Percentiles rank a stretch among this genome's conserved stretches.
Conservation (phyloP, 495 filamentous ascomycete species). For the Trichoderma asperelloides region DNA sequence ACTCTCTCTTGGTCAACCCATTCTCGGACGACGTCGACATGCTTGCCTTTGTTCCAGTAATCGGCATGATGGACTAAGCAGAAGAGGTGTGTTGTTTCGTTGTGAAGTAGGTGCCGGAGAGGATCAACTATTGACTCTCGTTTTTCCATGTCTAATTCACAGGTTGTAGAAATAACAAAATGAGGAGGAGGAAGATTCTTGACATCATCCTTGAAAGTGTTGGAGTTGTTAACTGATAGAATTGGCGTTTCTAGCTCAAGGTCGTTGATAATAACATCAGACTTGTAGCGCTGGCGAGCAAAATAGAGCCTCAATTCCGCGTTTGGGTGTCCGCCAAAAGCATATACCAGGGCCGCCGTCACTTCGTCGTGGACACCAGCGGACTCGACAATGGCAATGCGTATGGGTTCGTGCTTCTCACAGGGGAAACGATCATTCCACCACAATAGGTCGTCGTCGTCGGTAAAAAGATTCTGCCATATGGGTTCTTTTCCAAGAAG, state of each 20-base stretch:
- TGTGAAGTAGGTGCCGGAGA: constrained; percentile 13
- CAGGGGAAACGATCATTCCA: neutral
- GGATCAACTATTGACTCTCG: neutral
- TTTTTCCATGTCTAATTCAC: constrained; percentile 16
- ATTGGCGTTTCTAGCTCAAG: constrained; percentile 14
- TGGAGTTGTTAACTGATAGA: constrained; percentile 8
- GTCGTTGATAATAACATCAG: constrained; percentile 16
- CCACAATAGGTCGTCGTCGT: neutral
- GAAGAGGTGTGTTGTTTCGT: constrained; percentile 18
- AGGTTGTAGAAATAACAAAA: constrained; percentile 19
- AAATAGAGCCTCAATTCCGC: constrained; percentile 10
- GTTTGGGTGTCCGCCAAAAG: constrained; percentile 17
- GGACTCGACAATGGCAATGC: constrained; percentile 14
- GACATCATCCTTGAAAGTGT: constrained; percentile 7
- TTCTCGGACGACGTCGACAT: constrained; percentile 11
- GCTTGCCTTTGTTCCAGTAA: constrained; percentile 14
- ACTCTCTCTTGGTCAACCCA: constrained; percentile 17
- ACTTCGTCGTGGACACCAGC: constrained; percentile 23
- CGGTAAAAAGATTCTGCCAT: neutral
- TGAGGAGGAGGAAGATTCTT: constrained; percentile 10
- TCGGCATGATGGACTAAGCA: constrained; percentile 22
- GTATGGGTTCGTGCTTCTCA: constrained; percentile 1
- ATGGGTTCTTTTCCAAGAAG: neutral
- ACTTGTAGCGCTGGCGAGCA: constrained; percentile 15
- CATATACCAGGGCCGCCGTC: constrained; percentile 19